Evolutionary conservation across 257 asterid species (phyloP).

Genomic region (Capsicum pubescens): DNA sequence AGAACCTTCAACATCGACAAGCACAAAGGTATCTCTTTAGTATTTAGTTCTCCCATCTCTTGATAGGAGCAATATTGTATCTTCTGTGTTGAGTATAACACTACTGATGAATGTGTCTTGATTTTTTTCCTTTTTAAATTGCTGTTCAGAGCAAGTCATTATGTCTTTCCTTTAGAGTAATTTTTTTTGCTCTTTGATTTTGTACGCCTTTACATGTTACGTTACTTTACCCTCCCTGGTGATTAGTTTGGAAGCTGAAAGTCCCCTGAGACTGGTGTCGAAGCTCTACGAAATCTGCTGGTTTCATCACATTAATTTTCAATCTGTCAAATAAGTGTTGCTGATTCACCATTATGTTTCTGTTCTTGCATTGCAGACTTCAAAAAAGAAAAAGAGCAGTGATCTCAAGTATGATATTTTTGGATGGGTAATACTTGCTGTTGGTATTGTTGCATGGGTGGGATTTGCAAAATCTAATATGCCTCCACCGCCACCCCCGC

Average conservation of each 20-base stretch:
- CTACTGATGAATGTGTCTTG: neutral
- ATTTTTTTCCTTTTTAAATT: neutral
- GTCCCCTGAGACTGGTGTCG: neutral
- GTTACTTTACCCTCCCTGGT: neutral
- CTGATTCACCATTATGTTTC: slow-evolving; percentile 1
- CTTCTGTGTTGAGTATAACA: slow-evolving; percentile 5
- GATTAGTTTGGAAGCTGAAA: neutral
- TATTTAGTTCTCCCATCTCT: neutral
- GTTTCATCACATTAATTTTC: neutral
- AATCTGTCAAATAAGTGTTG: neutral
- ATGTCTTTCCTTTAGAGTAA: neutral
- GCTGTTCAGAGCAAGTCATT: neutral
- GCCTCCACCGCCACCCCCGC: slow-evolving; percentile 47
- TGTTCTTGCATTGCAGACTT: slow-evolving; percentile 38
- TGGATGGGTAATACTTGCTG: slow-evolving; percentile 75
- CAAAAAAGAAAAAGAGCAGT: slow-evolving; percentile 60
- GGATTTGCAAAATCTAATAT: slow-evolving; percentile 60
- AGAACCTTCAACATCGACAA: slow-evolving; percentile 71
- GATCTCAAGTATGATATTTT: slow-evolving; percentile 69
- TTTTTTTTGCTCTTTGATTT: neutral
- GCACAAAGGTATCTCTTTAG: slow-evolving; percentile 63
- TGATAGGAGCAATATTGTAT: neutral
- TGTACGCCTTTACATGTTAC: neutral
- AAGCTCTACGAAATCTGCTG: neutral
- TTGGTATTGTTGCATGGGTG: slow-evolving; percentile 70